Evolutionary conservation across 2,329 filamentous ascomycete genomes (phyloP), one percentile per base, ranked within the genome.

Genomic region (Hymenoscyphus occultus): DNA sequence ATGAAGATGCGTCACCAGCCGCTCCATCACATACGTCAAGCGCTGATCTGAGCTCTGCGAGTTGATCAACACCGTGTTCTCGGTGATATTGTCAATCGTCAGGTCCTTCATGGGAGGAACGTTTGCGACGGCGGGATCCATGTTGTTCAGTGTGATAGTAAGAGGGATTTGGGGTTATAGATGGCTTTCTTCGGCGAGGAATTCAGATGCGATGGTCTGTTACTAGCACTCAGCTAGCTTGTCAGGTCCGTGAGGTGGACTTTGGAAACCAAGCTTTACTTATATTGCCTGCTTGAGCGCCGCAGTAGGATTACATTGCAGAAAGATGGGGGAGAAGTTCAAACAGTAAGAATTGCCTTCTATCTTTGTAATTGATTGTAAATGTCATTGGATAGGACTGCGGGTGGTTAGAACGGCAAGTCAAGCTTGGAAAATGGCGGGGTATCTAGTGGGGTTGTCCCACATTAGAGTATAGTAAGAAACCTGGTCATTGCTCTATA

Each of bases 71-170:
- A 89, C 83, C 39, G 89, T 87, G 73, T 93, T 92, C 60, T 89
- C 85, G 63, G 90, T 93, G 77, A 93, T 93, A 77, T 93, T 93
- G 74, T 92, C 89, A 69, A 89, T 89, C 1, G 88, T 92, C 42
- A 93, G 81, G 77, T 93, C 86, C 74, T 89, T 88, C 76, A 90
- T 79, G 7, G 80, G 78, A 64, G 84, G 85, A 19, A 69, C 60
- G 10, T 64, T 70, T 1, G 65, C 57, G 31, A 69, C 58, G 22
- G 62, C 13, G 1, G 66, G 63, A 28, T 71, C 68, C 71, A 74
- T 74, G 2, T 59, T 65, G 64, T 5, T 10, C 14, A 14, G 32
- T 12, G 10, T 35, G 3, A 28, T 28, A 28, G 28, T 28, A 28
- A 28, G 28, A 28, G 3, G 28, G 45, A n/a, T 19, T 57, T 7